Evolutionary conservation across 2,329 filamentous ascomycete species (phyloP), one percentile per base, ranked within the genome.

Genomic region (Nigrograna mackinnonii): DNA sequence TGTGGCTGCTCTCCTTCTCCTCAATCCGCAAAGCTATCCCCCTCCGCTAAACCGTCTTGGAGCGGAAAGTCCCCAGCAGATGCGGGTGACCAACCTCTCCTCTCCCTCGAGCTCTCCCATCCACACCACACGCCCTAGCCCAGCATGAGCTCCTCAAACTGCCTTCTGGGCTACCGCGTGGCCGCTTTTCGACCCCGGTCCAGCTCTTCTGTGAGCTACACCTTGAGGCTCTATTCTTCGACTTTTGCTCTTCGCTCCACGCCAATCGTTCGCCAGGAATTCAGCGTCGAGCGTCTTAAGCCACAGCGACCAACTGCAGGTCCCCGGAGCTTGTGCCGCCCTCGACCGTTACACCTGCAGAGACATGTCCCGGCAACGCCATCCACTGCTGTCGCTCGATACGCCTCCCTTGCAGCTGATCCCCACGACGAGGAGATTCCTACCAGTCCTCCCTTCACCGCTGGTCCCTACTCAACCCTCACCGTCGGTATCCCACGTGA

Each of bases 401-500:
- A 61, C 47, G 62, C 58, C 54, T 64, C 64, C 44, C 52, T 62
- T 49, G 57, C 60, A 38, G 36, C 53, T 24, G 62, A 66, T 42
- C 54, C 56, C 54, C 64, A 67, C 47, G 57, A 60, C 41, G 65
- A 67, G 47, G 64, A 68, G 49, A 52, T 60, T 21, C 60, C 64
- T 26, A 63, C 54, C 46, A 53, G 59, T 22, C 64, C 64, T 35
- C 64, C 64, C 26, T 67, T 65, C 44, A 64, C 60, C 28, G 60
- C 64, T 37, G 65, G 64, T 4, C 87, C 89, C 0, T 95, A 91
- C 66, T 73, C 79, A 16, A 75, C 84, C 33, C 78, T 95, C 42
- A 87, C 83, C 4, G 83, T 96, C 35, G 90, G 90, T 44, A 81
- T 94, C 4, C 89, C 89, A 12, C 82, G 80, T 44, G 91, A 96